Conservation (phyloP, 83 land plant species). For the Diphasiastrum complanatum region DNA sequence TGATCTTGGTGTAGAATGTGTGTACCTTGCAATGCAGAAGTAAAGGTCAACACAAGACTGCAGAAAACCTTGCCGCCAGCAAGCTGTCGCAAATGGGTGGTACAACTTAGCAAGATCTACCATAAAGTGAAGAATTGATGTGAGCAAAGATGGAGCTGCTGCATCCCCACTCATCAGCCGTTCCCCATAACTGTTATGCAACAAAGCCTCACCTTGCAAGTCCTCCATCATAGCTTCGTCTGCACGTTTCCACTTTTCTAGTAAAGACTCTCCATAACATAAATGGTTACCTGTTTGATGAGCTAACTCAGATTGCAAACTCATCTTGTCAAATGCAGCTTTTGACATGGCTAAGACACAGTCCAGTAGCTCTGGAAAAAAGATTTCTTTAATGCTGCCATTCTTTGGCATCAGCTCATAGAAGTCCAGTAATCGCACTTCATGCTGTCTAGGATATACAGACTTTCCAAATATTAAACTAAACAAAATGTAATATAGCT, state of each 20-base stretch:
- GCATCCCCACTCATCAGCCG: constrained; percentile 97
- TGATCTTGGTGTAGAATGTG: constrained; percentile 1
- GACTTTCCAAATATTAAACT: constrained; percentile 82
- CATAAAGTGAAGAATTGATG: constrained; percentile 86
- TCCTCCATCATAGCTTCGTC: constrained; percentile 47
- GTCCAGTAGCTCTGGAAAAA: constrained; percentile 79
- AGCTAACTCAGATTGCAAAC: constrained; percentile 56
- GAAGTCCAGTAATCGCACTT: constrained; percentile 93
- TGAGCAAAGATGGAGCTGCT: constrained; percentile 90
- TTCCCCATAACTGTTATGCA: constrained; percentile 98
- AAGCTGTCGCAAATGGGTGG: constrained; percentile 69
- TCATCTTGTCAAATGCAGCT: constrained; percentile 80
- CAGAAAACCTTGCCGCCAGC: constrained; percentile 71
- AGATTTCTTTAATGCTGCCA: constrained; percentile 61
- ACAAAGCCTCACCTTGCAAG: constrained; percentile 88
- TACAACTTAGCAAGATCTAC: constrained; percentile 97
- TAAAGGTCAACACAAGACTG: constrained; percentile 87
- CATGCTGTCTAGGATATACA: constrained; percentile 93
- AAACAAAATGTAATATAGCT: constrained; percentile 79
- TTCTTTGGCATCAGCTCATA: constrained; percentile 85
- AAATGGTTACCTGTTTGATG: constrained; percentile 74
- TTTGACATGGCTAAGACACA: constrained; percentile 86
- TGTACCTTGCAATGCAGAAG: constrained; percentile 86
- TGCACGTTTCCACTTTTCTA: constrained; percentile 12
- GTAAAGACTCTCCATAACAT: constrained; percentile 34